phyloP scores from a whole-genome alignment of 2,329 filamentous ascomycete genomes.

The Mariannaea sp. region DNA sequence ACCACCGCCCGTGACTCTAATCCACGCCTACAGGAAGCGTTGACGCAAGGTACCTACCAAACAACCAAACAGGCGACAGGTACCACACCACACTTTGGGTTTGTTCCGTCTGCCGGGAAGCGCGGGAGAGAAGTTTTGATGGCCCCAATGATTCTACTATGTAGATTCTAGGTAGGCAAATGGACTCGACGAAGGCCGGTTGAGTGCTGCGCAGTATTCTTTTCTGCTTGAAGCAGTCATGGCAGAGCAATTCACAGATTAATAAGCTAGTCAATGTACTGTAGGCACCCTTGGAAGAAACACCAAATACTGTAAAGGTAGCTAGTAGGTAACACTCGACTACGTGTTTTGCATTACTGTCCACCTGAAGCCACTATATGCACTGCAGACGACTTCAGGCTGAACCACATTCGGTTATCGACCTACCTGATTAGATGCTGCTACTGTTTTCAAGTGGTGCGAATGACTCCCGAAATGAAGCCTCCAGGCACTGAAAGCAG shows the following conservation, averaged over 20 bases:
- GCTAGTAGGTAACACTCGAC: slow-evolving; percentile 1
- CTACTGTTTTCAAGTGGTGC: neutral
- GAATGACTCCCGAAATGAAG: neutral
- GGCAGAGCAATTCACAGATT: too few species aligned
- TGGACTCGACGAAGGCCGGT: neutral
- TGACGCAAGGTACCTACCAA: slow-evolving; percentile 8
- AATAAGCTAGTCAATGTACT: too few species aligned
- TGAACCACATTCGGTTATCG: too few species aligned
- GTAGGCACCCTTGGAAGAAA: neutral
- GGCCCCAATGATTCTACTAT: too few species aligned
- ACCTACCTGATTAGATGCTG: neutral
- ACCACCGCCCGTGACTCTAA: slow-evolving; percentile 32
- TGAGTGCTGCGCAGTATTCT: too few species aligned
- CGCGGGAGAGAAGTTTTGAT: slow-evolving; percentile 12
- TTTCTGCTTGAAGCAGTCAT: too few species aligned
- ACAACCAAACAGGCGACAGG: neutral
- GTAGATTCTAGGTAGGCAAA: slow-evolving; percentile 16
- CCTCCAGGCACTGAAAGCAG: slow-evolving; percentile 10
- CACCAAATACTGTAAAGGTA: neutral
- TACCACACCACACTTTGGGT: slow-evolving; percentile 10
- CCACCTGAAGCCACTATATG: too few species aligned
- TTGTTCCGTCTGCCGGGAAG: slow-evolving; percentile 6
- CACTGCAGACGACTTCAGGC: too few species aligned
- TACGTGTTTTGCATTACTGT: slow-evolving; percentile 9
- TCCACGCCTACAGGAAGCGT: slow-evolving; percentile 16